Evolutionary conservation across 192 early-diverging fungal species (phyloP), one percentile per base, ranked within the genome.

Genomic region (Oehlia diaphana): DNA sequence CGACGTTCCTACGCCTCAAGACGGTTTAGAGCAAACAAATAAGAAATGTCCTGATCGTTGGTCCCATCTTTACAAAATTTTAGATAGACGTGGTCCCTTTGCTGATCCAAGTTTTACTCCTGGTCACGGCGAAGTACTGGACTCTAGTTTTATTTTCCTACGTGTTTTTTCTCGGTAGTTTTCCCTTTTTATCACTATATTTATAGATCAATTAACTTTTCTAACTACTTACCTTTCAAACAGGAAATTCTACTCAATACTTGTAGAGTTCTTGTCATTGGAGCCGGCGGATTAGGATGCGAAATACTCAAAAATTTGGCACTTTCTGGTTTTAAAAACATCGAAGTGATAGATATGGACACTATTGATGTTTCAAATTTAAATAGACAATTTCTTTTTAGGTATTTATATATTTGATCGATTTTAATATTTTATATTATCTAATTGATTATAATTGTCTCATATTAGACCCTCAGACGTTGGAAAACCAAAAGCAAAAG

Each of bases 311-410:
- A 95, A 83, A 91, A 94, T 84, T 82, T 95, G 63, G 93, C 92
- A 47, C 82, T 94, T 80, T 90, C 93, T 13, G 94, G 94, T 31
- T 95, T 95, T 76, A 88, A 88, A 37, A 87, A 95, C 72, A 90
- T 95, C 67, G 89, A 93, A 82, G 94, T 95, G 64, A 94, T 95
- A 84, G 94, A 95, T 85, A 95, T 95, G 94, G 94, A 95, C 81
- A 95, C 92, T 21, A 95, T 95, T 63, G 94, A 95, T 76, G 82
- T 95, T 61, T 92, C 90, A 81, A 95, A 95, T 84, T 86, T 95
- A 39, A 95, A 95, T 80, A 87, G 94, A 31, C 94, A 95, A 83
- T 95, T 95, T 80, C 79, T 95, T 31, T 95, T 95, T 83, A 88
- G 94, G 86, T 86, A 84, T 49, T 16, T 33, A 33, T 28, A 76